Evolutionary conservation across 805 yeast genomes (phyloP), one percentile per base, ranked within the genome.

Genomic region (Candida maesae): DNA sequence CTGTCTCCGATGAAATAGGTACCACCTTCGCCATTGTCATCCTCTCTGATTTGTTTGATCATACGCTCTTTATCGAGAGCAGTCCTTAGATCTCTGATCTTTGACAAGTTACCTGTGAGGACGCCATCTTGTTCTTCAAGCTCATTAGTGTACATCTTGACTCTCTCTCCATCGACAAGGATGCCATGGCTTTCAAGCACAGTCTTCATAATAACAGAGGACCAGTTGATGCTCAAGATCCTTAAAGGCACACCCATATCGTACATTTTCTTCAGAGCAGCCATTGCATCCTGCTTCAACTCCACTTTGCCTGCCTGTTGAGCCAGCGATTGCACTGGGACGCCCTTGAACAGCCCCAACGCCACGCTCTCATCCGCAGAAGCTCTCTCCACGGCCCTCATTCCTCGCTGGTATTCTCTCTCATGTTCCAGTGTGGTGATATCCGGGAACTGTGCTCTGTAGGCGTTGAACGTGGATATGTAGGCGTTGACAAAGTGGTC

Each of bases 221-320:
- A 73, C 87, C 87, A 81, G 55, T 79, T 79, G 35, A 79, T 76
- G 49, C 85, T 79, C 24, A 80, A 49, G 2, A 81, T 63, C 8
- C 61, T 57, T 1, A 74, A 57, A 0, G 76, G 74, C 3, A 68
- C 53, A 2, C 51, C 40, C 2, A 25, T 18, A 4, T 27, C 30
- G 18, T 41, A 29, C 25, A 35, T 40, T 27, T 7, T 15, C 18
- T 16, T 39, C 25, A 51, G 66, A 39, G 35, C 34, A n/a, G 32
- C 44, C 28, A 26, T 66, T 42, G 47, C 72, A 65, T 14, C 59
- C 57, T 33, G 59, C 18, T 66, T 64, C 9, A 74, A 50, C 15
- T 51, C 48, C 3, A 78, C 68, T 6, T 64, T 45, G 1, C 32
- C 15, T 0, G 73, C 74, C 42, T 68, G 71, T 0, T 47, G 41